Conservation (phyloP, 192 early-diverging fungal species). For the Podila verticillata region DNA sequence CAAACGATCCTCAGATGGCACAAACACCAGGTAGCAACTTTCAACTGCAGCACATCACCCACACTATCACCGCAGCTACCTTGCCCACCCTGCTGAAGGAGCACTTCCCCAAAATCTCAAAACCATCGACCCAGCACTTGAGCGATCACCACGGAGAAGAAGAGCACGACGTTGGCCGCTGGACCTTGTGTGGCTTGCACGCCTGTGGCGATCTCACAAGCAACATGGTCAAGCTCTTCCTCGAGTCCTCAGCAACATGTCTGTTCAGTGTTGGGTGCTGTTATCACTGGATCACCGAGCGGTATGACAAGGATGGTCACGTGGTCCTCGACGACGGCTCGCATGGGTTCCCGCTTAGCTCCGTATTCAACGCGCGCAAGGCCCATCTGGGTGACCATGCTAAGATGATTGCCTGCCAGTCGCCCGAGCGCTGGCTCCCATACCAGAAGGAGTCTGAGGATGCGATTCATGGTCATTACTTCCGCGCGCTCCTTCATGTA, state of each 20-base stretch:
- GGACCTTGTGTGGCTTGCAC: constrained; percentile 85
- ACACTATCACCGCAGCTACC: constrained; percentile 54
- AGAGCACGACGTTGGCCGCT: constrained; percentile 43
- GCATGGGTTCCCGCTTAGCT: constrained; percentile 56
- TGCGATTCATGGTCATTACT: constrained; percentile 75
- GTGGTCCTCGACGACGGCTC: constrained; percentile 29
- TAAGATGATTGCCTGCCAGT: constrained; percentile 83
- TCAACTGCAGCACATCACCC: constrained; percentile 59
- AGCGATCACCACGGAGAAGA: background rate
- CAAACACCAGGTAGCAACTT: constrained; percentile 37
- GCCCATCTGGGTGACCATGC: constrained; percentile 66
- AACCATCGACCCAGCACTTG: background rate
- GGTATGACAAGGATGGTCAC: constrained; percentile 36
- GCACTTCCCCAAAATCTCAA: constrained; percentile 39
- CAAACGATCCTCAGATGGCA: constrained; percentile 31
- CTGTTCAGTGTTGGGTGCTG: constrained; percentile 85
- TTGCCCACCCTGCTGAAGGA: constrained; percentile 52
- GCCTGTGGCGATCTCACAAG: constrained; percentile 86
- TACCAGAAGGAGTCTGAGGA: constrained; percentile 63
- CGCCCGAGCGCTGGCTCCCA: constrained; percentile 77
- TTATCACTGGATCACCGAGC: constrained; percentile 83
- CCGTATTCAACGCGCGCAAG: constrained; percentile 23
- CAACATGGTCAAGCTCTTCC: constrained; percentile 73
- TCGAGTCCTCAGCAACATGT: constrained; percentile 60
- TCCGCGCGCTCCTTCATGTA: constrained; percentile 80